Conservation (phyloP, 306 rosid species). For the Purshia tridentata region DNA sequence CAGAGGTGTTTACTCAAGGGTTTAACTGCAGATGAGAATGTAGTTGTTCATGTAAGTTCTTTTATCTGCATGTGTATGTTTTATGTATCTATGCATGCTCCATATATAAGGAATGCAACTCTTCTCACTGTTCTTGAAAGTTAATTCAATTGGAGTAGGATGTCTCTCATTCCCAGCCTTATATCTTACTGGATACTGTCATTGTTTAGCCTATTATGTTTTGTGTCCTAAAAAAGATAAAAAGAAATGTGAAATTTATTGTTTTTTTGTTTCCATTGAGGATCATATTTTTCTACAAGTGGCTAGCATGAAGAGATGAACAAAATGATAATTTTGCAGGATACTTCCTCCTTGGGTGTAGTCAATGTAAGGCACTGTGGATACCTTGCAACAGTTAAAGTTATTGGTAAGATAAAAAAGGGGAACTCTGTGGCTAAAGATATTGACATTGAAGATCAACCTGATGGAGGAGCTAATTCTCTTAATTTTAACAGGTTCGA, state of each 20-base stretch:
- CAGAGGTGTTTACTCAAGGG: slow-evolving; percentile 77
- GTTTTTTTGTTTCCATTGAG: neutral
- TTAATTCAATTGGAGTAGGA: neutral
- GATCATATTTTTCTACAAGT: neutral
- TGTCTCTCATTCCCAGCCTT: neutral
- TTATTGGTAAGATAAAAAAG: slow-evolving; percentile 53
- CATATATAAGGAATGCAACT: neutral
- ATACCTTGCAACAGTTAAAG: slow-evolving; percentile 75
- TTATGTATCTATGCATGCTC: neutral
- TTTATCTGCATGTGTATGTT: neutral
- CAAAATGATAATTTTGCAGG: slow-evolving; percentile 46
- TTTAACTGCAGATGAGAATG: slow-evolving; percentile 90
- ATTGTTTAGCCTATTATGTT: neutral
- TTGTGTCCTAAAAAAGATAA: neutral
- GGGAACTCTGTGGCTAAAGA: slow-evolving; percentile 55
- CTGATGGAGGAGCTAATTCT: slow-evolving; percentile 91
- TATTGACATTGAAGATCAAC: slow-evolving; percentile 73
- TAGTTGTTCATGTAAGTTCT: slow-evolving; percentile 69
- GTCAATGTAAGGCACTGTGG: slow-evolving; percentile 84
- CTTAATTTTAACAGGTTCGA: slow-evolving; percentile 85
- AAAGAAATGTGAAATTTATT: neutral
- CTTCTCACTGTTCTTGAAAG: neutral
- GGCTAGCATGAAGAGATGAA: neutral
- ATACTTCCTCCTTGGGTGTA: slow-evolving; percentile 63
- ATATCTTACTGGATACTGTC: neutral